Percentiles rank a stretch among this genome's conserved stretches.
phyloP scores from a whole-genome alignment of 306 rosid species.

The Ceratonia siliqua region DNA sequence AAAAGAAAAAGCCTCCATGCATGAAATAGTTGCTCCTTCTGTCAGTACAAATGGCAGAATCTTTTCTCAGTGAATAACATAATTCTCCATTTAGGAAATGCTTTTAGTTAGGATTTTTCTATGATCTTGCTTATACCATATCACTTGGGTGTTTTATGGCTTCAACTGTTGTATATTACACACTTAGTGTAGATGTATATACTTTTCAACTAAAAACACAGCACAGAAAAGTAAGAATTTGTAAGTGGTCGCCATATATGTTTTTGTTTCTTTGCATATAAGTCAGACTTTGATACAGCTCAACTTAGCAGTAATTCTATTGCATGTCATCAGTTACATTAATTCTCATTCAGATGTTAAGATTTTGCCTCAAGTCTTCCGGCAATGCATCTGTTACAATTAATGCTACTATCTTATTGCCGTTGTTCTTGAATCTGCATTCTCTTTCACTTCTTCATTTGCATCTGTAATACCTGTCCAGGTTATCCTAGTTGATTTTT shows the following conservation, averaged over 20 bases:
- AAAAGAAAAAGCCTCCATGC: neutral
- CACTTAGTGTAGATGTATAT: neutral
- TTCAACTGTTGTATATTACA: neutral
- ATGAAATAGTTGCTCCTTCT: neutral
- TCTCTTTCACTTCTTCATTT: no score
- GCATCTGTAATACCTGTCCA: no score
- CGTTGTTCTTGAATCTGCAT: no score
- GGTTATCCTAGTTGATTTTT: constrained; percentile 24
- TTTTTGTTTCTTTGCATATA: neutral
- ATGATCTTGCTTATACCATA: neutral
- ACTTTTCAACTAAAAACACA: neutral
- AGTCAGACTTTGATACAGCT: neutral
- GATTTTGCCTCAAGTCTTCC: constrained; percentile 12
- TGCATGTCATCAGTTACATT: neutral
- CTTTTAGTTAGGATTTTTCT: no score
- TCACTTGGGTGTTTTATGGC: neutral
- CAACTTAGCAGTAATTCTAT: constrained; percentile 2
- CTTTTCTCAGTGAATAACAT: neutral
- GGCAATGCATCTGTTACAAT: neutral
- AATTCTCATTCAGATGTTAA: neutral
- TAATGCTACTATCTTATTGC: constrained; percentile 15
- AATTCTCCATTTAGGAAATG: no score
- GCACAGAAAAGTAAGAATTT: neutral
- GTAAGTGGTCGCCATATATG: neutral
- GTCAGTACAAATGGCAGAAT: neutral